These are phyloP conservation scores for Ascochyta viciae-villosae DNA, from an alignment of 2,329 filamentous ascomycete species.

Conservation along the genomic window DNA sequence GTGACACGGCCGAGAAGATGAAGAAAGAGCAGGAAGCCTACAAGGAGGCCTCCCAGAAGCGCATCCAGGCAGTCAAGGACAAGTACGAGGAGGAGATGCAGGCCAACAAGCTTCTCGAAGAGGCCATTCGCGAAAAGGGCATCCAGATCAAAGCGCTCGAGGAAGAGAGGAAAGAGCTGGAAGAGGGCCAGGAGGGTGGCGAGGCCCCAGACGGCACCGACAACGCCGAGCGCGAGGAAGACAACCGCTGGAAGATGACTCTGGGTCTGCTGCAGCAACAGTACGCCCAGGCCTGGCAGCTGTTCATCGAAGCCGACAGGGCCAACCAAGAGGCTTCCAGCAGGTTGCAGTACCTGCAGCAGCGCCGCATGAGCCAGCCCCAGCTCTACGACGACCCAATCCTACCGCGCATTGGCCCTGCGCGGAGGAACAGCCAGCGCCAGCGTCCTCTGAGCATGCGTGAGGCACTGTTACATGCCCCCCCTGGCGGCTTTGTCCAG, in stretches of 20 bases:
- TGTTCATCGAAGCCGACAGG: slow-evolving; percentile 47
- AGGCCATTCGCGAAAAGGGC: slow-evolving; percentile 75
- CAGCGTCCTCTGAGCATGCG: slow-evolving; percentile 50
- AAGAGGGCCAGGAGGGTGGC: slow-evolving; percentile 52
- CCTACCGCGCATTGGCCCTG: slow-evolving; percentile 38
- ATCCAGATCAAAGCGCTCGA: slow-evolving; percentile 76
- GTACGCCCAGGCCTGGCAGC: slow-evolving; percentile 49
- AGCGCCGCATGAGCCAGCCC: slow-evolving; percentile 49
- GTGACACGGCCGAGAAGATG: slow-evolving; percentile 59
- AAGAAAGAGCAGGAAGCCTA: slow-evolving; percentile 49
- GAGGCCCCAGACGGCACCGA: slow-evolving; percentile 51
- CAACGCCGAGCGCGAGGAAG: slow-evolving; percentile 53
- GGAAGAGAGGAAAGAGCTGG: slow-evolving; percentile 67
- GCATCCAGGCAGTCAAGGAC: slow-evolving; percentile 52
- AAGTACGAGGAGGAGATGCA: slow-evolving; percentile 52
- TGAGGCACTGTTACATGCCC: slow-evolving; percentile 40
- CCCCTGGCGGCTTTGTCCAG: slow-evolving; percentile 44
- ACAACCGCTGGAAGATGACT: slow-evolving; percentile 63
- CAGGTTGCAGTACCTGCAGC: slow-evolving; percentile 51
- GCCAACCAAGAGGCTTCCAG: slow-evolving; percentile 49
- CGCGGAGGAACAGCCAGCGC: slow-evolving; percentile 51
- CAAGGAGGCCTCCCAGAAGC: slow-evolving; percentile 44
- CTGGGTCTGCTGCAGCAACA: slow-evolving; percentile 61
- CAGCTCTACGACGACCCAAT: slow-evolving; percentile 46
- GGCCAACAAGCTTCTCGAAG: slow-evolving; percentile 69